Evolutionary conservation across 2,329 filamentous ascomycete species (phyloP).

Genomic region (Hypocreales sp.): DNA sequence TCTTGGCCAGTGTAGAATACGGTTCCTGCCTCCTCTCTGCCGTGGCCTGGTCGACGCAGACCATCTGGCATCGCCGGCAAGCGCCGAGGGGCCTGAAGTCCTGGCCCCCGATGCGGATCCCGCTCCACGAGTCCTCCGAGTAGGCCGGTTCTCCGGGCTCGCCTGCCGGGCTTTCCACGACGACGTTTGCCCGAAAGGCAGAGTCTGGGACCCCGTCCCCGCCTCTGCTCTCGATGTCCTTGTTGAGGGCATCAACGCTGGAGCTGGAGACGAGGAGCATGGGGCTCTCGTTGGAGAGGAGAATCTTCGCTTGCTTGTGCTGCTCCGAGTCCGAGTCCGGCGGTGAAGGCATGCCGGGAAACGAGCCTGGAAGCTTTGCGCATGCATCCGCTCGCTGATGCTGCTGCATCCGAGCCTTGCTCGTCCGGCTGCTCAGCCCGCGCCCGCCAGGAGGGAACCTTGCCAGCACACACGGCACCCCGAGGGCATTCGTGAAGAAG

Average conservation of each 20-base stretch:
- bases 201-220: slow-evolving; percentile 52
- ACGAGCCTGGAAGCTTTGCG: slow-evolving; percentile 33
- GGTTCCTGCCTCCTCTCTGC: slow-evolving; percentile 69
- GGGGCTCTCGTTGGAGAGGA: slow-evolving; percentile 86
- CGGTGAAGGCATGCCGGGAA: slow-evolving; percentile 36
- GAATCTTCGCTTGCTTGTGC: slow-evolving; percentile 35
- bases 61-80: slow-evolving; percentile 88
- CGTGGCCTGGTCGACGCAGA: slow-evolving; percentile 80
- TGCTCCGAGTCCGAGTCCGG: slow-evolving; percentile 40
- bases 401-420: slow-evolving; percentile 54
- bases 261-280: slow-evolving; percentile 72
- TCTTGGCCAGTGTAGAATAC: slow-evolving; percentile 77
- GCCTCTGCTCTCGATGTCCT: slow-evolving; percentile 46
- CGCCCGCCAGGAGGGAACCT: slow-evolving; percentile 60
- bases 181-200: slow-evolving; percentile 80
- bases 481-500: slow-evolving; percentile 66
- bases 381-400: slow-evolving; percentile 24
- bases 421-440: slow-evolving; percentile 45
- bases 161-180: slow-evolving; percentile 36
- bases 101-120: slow-evolving; percentile 47
- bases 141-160: slow-evolving; percentile 41
- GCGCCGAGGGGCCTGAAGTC: slow-evolving; percentile 61
- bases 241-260: slow-evolving; percentile 67
- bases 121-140: slow-evolving; percentile 65
- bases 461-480: slow-evolving; percentile 68